Evolutionary conservation across 73 alveolate species (phyloP), one percentile per base, ranked within the genome.

Genomic region (Paramecium biaurelia): DNA sequence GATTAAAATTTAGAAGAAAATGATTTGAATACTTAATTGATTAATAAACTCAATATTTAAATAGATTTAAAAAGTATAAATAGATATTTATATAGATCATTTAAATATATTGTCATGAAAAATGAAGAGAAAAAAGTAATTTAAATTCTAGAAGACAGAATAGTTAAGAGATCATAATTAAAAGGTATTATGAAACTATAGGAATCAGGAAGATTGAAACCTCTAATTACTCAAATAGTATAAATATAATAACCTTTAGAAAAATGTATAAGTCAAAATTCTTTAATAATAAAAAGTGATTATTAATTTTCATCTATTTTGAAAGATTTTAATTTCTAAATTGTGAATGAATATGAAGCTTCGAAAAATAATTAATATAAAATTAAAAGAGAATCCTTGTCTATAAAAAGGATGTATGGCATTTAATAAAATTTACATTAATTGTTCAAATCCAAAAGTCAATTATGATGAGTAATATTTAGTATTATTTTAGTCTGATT

Each of bases 391-490:
- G 76, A 79, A 41, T 79, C 76, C 26, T 12, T 20, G 37, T 21
- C n/a, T 79, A 63, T 32, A 26, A 34, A 42, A 24, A 20, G 74
- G 57, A 42, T 79, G 90, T 23, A 30, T 24, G 15, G 76, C 32
- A 21, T 42, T 23, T 6, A 79, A 79, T 15, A 24, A 24, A 30
- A 45, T 79, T 21, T 14, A n/a, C 24, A 41, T 79, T 42, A 79
- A 79, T 79, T 43, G 90, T 23, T 30, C 63, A 9, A 47, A 79
- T 79, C 32, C 14, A 24, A 47, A 45, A 43, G 26, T 47, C 21
- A 79, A 79, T 43, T 79, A 43, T 42, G 90, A 79, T 21, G 90
- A 79, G 90, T 79, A 43, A 15, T 63, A 63, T 26, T 24, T 63
- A 30, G 12, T 63, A 2, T 11, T 23, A 63, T 26, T 63, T 11